Base-by-base conservation (phyloP, 2,329 filamentous ascomycete species). In the Paraphoma sp. region DNA sequence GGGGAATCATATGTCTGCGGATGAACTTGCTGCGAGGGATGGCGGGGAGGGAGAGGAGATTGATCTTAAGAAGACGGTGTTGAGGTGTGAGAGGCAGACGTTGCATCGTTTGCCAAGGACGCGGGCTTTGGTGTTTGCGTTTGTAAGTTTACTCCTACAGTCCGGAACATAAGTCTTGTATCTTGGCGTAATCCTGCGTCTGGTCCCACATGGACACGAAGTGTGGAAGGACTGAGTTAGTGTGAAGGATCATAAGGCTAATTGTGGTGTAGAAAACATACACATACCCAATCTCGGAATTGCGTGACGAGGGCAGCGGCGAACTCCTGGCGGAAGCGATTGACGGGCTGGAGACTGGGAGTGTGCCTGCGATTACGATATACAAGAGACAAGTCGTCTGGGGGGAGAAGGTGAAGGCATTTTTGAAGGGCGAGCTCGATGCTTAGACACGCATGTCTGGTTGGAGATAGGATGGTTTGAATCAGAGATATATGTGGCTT, bases 31-130 rank as follows among this genome's bases (percentile, higher is more conserved):
- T 23, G 12, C 50, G 50, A 30, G 71, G 8, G 68, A 73, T 41
- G 56, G 68, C 12, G 23, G 71, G 72, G 44, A 62, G 67, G 31
- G 56, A 65, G 2, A 75, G 45, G 57, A 71, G 1, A 42, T 68
- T 6, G 73, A 85, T 68, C 57, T 85, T 11, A 72, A 80, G 28
- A 76, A 82, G 57, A 78, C 75, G 33, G 63, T 76, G 28, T 51
- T 89, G 18, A 77, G 87, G 4, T 84, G 80, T 60, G 87, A 89
- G 71, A 76, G 85, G 31, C 87, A 89, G 76, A 86, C 84, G 0
- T 70, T 89, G 33, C 85, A 88, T 74, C 80, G 87, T 1, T 69
- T 89, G 28, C 85, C 85, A 4, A 60, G 73, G 46, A 83, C 79
- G 0, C 77, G 78, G 50, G 85, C 84, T 7, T 48, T 89, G 17